phyloP scores from a whole-genome alignment of 371 early-diverging fungal species.

The Spraguea lophii region DNA sequence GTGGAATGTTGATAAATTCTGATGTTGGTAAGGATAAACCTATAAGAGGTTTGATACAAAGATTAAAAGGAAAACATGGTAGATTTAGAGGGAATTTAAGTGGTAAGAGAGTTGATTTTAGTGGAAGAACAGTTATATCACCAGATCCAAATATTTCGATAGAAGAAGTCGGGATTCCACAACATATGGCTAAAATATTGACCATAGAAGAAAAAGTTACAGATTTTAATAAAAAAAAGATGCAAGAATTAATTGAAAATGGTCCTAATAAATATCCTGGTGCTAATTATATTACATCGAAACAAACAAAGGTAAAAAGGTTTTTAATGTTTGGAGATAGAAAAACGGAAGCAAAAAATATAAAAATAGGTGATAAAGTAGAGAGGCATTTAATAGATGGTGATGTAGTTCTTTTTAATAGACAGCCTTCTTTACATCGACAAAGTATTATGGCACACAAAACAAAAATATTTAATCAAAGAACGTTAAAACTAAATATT shows the following conservation, averaged over 20 bases:
- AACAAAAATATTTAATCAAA: slow-evolving; percentile 73
- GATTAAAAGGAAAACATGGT: slow-evolving; percentile 96
- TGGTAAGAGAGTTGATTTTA: slow-evolving; percentile 98
- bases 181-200: slow-evolving; percentile 69
- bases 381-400: slow-evolving; percentile 82
- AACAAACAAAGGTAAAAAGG: slow-evolving; percentile 34
- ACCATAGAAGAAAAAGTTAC: slow-evolving; percentile 91
- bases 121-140: slow-evolving; percentile 93
- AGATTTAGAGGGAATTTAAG: slow-evolving; percentile 94
- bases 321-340: slow-evolving; percentile 59
- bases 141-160: slow-evolving; percentile 95
- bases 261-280: slow-evolving; percentile 80
- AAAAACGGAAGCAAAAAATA: slow-evolving; percentile 51
- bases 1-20: slow-evolving; percentile 82
- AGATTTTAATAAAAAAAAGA: slow-evolving; percentile 57
- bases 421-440: slow-evolving; percentile 95
- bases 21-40: slow-evolving; percentile 53
- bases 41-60: slow-evolving; percentile 68
- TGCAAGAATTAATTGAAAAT: slow-evolving; percentile 55
- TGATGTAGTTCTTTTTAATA: slow-evolving; percentile 94
- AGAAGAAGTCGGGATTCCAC: slow-evolving; percentile 85
- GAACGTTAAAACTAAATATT: slow-evolving; percentile 94
- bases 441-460: slow-evolving; percentile 87
- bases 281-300: slow-evolving; percentile 60
- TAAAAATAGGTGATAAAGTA: slow-evolving; percentile 73